Evolutionary conservation across 768 basidiomycete genomes (phyloP), one percentile per base, ranked within the genome.

Genomic region (Pleurotus tuber-regium): DNA sequence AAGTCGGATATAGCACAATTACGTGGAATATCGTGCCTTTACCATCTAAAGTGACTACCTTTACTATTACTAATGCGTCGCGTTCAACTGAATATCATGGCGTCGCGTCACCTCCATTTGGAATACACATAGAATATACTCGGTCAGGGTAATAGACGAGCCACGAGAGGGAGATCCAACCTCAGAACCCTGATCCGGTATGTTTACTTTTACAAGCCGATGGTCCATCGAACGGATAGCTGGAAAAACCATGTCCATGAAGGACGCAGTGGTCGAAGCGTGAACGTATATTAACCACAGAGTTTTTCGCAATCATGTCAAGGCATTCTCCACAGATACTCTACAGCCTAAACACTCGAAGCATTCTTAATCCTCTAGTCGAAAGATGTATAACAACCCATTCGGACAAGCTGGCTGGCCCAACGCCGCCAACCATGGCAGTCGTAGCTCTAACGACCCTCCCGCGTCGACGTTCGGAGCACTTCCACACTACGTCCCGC

Each of bases 391-490:
- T 16, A 18, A 42, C 54, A 68, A 76, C 54, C 76, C 76, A 4
- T 77, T 70, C 59, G 35, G 47, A n/a, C 50, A 42, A 42, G 41
- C 41, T 42, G 41, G 41, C 18, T 42, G 41, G 41, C 41, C 41
- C 26, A 52, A 54, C 35, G 65, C 61, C 19, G 61, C 61, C 8
- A 59, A 56, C 21, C 66, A 64, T 21, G 46, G 56, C 11, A 54
- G 54, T 2, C 61, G 60, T 61, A 24, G 10, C 2, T 11, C 11
- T 21, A 50, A 54, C 26, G 51, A 52, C 18, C 60, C 68, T 4
- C 60, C 72, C 2, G 78, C 82, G 43, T 84, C 84, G 38, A 66
- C 84, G 52, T 82, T 78, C 59, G 84, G 84, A 5, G 83, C 83
- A 0, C 77, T 86, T 18, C 84, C 84, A 23, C 82, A 80, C 57